Percentiles rank a stretch among this genome's conserved stretches.
Evolutionary conservation across 1,139 yeast species (phyloP).

Genomic region (Starmera stellimalicola): DNA sequence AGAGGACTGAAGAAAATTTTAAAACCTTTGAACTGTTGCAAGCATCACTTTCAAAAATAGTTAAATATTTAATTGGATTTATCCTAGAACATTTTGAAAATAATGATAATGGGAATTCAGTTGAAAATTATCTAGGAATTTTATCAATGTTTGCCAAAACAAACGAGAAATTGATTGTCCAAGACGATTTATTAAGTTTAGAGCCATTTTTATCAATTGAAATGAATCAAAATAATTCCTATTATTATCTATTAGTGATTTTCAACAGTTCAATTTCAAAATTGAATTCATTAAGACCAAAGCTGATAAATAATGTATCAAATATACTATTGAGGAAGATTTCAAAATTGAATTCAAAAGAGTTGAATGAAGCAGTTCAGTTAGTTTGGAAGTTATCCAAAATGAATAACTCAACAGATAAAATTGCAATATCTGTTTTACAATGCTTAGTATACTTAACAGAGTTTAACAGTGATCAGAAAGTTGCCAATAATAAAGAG

Average conservation of each 20-base stretch:
- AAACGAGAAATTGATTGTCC: conserved; percentile 42
- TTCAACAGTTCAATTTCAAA: conserved; percentile 40
- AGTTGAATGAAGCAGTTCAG: conserved; percentile 62
- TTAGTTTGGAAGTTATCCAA: conserved; percentile 48
- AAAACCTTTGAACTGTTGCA: no score
- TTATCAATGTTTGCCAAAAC: conserved; percentile 45
- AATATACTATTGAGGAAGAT: conserved; percentile 40
- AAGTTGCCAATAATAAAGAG: conserved; percentile 19
- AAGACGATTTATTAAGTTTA: conserved; percentile 53
- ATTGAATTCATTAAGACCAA: conserved; percentile 36
- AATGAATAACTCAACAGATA: conserved; percentile 34
- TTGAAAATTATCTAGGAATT: conserved; percentile 34
- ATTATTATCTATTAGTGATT: conserved; percentile 43
- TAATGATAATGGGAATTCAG: conserved; percentile 9
- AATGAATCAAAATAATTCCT: conserved; percentile 26
- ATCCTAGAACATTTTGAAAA: no score
- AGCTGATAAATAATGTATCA: conserved; percentile 43
- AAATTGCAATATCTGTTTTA: conserved; percentile 50
- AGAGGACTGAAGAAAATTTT: conserved; percentile 19
- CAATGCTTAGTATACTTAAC: conserved; percentile 44
- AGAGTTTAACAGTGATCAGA: conserved; percentile 33
- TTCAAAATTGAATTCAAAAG: conserved; percentile 48
- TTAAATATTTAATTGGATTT: no score
- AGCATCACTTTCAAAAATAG: no score
- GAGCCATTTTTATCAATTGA: conserved; percentile 52